Evolutionary conservation across 2,329 filamentous ascomycete genomes (phyloP), one percentile per base, ranked within the genome.

Genomic region (Aureobasidium sp.): DNA sequence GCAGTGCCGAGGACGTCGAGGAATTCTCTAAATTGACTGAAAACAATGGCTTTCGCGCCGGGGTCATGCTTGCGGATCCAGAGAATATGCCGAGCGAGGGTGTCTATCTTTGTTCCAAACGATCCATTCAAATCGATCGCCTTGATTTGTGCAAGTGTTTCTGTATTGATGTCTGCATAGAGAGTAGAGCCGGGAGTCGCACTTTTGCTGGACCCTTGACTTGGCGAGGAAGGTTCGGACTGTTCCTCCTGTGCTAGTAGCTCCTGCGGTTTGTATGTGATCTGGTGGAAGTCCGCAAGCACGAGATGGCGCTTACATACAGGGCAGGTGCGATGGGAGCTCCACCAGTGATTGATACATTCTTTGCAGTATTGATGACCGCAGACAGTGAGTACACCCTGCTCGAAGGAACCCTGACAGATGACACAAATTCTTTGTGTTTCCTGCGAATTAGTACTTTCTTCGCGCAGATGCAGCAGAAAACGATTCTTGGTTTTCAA

Each of bases 101-200:
- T 95, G 72, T 97, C 92, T 20, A 97, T 87, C 74, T 97, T 99
- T 0, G 90, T 95, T 1, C 91, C 92, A 69, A 90, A 97, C 0
- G 88, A 92, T 17, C 75, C 77, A 12, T 85, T 76, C 1, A 97
- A 79, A 55, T 94, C 86, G 63, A 96, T 86, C 61, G 87, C 84
- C 69, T 92, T 90, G 71, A 99, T 96, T 70, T 93, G 85, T 20
- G 84, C 83, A 57, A 96, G 79, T 61, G 88, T 87, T 0, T 83
- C 81, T 0, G 83, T 80, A 67, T 84, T 87, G 63, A 97, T 89
- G 63, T 88, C 84, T 0, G 87, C 84, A 73, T 97, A 97, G 36
- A 97, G 94, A 1, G 75, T 77, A 13, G 39, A 17, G n/a, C n/a
- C 39, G 5, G 50, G 57, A 10, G 46, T 61, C 36, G 50, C 9